phyloP scores from a whole-genome alignment of 2,329 filamentous ascomycete species.

The Apiospora arundinis region DNA sequence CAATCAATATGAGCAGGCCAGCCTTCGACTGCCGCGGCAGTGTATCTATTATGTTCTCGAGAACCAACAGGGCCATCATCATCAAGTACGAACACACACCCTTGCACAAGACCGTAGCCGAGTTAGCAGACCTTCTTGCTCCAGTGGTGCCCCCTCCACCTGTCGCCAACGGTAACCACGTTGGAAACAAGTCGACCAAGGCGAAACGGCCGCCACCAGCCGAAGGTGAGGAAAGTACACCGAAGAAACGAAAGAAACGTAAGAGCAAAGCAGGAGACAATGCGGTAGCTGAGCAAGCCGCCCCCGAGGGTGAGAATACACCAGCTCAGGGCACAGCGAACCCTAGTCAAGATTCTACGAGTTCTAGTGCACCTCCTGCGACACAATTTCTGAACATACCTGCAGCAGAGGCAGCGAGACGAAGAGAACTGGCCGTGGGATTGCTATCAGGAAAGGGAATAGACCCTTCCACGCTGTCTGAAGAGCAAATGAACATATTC shows the following conservation, averaged over 20 bases:
- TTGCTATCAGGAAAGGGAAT: constrained; percentile 55
- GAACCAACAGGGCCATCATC: constrained; percentile 52
- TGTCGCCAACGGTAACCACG: constrained; percentile 34
- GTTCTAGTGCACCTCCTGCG: constrained; percentile 24
- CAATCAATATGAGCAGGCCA: constrained; percentile 53
- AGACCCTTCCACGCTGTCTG: constrained; percentile 57
- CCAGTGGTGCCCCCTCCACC: constrained; percentile 47
- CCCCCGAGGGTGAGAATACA: constrained; percentile 22
- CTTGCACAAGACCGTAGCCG: constrained; percentile 60
- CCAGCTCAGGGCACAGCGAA: constrained; percentile 27
- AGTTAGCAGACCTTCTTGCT: constrained; percentile 54
- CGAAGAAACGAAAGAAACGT: constrained; percentile 36
- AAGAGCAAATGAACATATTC: constrained; percentile 65
- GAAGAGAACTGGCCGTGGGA: constrained; percentile 54
- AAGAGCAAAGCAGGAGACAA: constrained; percentile 34
- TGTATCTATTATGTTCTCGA: constrained; percentile 56
- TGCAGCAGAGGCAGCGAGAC: constrained; percentile 56
- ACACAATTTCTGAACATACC: constrained; percentile 44
- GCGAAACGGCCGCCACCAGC: constrained; percentile 33
- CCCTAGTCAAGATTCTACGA: constrained; percentile 24
- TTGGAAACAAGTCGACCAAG: constrained; percentile 30
- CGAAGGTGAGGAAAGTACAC: constrained; percentile 36
- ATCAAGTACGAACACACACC: constrained; percentile 63
- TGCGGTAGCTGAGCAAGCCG: constrained; percentile 25
- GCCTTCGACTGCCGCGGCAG: constrained; percentile 65